Evolutionary conservation across 371 early-diverging fungal species (phyloP).

Genomic region (Mucor circinelloides): DNA sequence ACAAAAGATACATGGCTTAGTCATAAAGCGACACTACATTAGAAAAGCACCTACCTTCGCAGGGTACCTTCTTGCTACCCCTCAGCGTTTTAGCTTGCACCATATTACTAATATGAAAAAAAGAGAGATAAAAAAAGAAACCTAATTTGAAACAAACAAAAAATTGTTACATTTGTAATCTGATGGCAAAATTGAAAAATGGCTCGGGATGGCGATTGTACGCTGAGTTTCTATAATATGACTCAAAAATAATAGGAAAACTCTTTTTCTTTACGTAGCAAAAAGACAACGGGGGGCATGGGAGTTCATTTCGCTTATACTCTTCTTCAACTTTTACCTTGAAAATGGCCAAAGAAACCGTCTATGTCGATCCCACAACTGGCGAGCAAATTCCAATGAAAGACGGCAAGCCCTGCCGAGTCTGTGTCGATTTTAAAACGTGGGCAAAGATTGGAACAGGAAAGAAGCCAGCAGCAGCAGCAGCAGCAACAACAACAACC

Average conservation of each 20-base stretch:
- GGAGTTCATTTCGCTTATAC: not conserved
- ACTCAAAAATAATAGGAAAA: not conserved
- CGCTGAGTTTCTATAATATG: slow-evolving; percentile 1
- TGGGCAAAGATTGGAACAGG: slow-evolving; percentile 57
- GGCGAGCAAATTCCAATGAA: slow-evolving; percentile 50
- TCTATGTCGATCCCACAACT: slow-evolving; percentile 43
- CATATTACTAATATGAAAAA: not conserved
- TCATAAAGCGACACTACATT: not conserved
- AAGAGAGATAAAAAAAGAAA: not conserved
- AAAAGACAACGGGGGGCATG: not conserved
- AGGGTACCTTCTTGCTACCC: slow-evolving; percentile 16
- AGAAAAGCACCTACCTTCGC: slow-evolving; percentile 20
- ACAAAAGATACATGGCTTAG: not conserved
- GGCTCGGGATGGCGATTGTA: not conserved
- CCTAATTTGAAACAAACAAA: not conserved
- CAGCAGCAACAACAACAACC: not conserved
- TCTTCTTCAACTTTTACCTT: not conserved
- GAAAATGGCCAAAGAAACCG: slow-evolving; percentile 21
- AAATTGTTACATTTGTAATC: not conserved
- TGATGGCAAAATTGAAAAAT: not conserved
- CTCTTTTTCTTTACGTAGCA: not conserved
- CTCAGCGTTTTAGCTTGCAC: not conserved
- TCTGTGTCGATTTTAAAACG: slow-evolving; percentile 74
- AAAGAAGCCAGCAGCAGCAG: slow-evolving; percentile 12
- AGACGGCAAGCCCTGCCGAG: slow-evolving; percentile 73